phyloP scores from a whole-genome alignment of 1,139 yeast species.

The Candida neerlandica region DNA sequence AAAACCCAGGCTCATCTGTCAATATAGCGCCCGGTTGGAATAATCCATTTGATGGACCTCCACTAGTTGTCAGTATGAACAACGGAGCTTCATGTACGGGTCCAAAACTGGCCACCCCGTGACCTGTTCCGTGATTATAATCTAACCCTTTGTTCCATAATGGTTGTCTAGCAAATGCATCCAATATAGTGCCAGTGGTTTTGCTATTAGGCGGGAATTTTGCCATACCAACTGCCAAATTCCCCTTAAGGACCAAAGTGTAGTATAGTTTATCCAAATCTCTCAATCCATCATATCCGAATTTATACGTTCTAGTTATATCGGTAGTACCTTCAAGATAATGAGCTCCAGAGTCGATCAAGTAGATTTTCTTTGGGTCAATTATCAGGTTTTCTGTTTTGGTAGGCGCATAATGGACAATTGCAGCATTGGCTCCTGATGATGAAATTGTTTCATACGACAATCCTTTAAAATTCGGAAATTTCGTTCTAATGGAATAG shows the following conservation, averaged over 20 bases:
- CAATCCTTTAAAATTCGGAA: slow-evolving; percentile 53
- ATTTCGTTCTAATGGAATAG: slow-evolving; percentile 38
- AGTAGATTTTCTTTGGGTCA: slow-evolving; percentile 44
- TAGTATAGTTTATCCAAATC: slow-evolving; percentile 42
- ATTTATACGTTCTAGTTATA: slow-evolving; percentile 55
- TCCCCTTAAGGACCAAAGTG: slow-evolving; percentile 57
- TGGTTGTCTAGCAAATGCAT: slow-evolving; percentile 53
- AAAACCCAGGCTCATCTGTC: slow-evolving; percentile 61
- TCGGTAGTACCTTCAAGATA: slow-evolving; percentile 63
- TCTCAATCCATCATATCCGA: slow-evolving; percentile 30
- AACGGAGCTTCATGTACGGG: slow-evolving; percentile 61
- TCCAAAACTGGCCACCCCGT: slow-evolving; percentile 60
- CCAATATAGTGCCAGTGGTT: slow-evolving; percentile 49
- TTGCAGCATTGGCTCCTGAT: slow-evolving; percentile 55
- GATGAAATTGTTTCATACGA: slow-evolving; percentile 59
- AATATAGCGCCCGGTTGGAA: slow-evolving; percentile 52
- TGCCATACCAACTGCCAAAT: slow-evolving; percentile 55
- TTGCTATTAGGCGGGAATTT: slow-evolving; percentile 45
- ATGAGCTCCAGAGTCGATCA: slow-evolving; percentile 59
- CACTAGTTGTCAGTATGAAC: slow-evolving; percentile 42
- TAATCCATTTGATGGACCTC: slow-evolving; percentile 34
- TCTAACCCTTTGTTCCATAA: slow-evolving; percentile 56
- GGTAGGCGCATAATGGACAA: slow-evolving; percentile 59
- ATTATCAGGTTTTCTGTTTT: slow-evolving; percentile 39
- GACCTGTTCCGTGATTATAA: slow-evolving; percentile 63